phyloP scores from a whole-genome alignment of 495 filamentous ascomycete genomes.

The Podospora australis region DNA sequence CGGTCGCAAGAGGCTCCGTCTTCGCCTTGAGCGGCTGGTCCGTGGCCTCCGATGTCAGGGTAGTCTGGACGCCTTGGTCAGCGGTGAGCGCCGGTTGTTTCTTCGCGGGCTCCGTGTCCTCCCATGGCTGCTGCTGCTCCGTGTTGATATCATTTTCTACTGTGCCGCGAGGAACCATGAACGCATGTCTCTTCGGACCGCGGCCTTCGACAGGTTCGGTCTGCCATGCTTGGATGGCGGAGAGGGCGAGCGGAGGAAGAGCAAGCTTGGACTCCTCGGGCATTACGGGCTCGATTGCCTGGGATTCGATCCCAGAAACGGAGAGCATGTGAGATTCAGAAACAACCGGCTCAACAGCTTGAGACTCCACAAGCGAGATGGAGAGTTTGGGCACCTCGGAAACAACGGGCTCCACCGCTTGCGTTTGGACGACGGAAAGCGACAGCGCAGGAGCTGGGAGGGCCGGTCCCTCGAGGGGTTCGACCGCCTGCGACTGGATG shows the following conservation, averaged over 20 bases:
- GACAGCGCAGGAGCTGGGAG: conserved; percentile 13
- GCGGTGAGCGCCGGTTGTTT: conserved; percentile 37
- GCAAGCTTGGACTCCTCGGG: conserved; percentile 9
- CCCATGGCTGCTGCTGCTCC: no score
- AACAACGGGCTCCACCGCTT: conserved; percentile 34
- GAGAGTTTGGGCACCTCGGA: conserved; percentile 6
- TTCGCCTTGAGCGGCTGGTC: conserved; percentile 54
- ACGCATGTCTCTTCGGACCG: conserved; percentile 42
- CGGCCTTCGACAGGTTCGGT: conserved; percentile 45
- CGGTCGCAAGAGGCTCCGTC: conserved; percentile 23
- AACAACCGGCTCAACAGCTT: conserved; percentile 35
- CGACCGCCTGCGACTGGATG: conserved; percentile 18
- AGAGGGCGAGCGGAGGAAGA: conserved; percentile 35
- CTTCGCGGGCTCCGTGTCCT: conserved; percentile 25
- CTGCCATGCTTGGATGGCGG: conserved; percentile 41
- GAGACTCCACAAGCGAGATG: conserved; percentile 16
- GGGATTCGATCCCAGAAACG: conserved; percentile 43
- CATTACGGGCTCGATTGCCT: conserved; percentile 47
- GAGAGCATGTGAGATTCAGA: conserved; percentile 23
- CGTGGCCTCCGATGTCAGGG: conserved; percentile 64
- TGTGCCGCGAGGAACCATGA: conserved; percentile 41
- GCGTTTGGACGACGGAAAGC: conserved; percentile 19
- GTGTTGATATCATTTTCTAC: conserved; percentile 6
- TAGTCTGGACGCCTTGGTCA: conserved; percentile 69
- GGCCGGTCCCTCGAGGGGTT: conserved; percentile 15